phyloP scores from a whole-genome alignment of 192 early-diverging fungal species.

The Podila clonocystis region DNA sequence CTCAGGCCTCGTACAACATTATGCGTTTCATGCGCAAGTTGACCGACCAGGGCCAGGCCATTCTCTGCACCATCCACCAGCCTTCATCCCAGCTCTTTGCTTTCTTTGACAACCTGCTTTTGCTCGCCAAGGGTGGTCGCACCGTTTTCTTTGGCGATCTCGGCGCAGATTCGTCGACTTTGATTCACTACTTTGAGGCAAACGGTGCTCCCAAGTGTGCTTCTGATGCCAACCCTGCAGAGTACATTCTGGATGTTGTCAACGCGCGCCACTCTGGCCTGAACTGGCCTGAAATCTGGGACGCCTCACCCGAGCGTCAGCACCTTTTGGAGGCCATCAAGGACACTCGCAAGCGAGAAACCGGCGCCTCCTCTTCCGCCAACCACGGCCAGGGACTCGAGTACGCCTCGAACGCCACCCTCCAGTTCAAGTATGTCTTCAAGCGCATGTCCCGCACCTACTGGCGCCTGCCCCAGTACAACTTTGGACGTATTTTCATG shows the following conservation, averaged over 20 bases:
- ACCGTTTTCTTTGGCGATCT: conserved; percentile 87
- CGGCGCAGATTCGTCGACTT: conserved; percentile 67
- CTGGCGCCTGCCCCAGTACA: conserved; percentile 82
- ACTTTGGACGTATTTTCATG: conserved; percentile 72
- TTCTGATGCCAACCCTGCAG: conserved; percentile 79
- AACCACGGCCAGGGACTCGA: conserved; percentile 37
- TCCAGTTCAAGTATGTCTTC: conserved; percentile 70
- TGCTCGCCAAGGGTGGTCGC: conserved; percentile 82
- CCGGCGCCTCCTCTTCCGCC: background rate
- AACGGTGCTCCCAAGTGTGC: conserved; percentile 76
- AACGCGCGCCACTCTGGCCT: conserved; percentile 65
- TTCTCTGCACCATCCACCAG: conserved; percentile 88
- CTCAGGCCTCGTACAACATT: conserved; percentile 81
- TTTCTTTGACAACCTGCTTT: conserved; percentile 84
- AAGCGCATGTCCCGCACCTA: conserved; percentile 71
- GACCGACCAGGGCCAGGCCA: conserved; percentile 73
- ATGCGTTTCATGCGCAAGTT: conserved; percentile 76
- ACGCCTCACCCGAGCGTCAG: conserved; percentile 59
- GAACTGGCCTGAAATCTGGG: conserved; percentile 84
- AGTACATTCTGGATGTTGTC: conserved; percentile 87
- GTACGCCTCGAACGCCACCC: conserved; percentile 55
- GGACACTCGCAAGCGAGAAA: conserved; percentile 47
- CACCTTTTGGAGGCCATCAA: conserved; percentile 62
- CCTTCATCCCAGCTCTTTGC: conserved; percentile 87
- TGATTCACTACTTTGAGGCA: conserved; percentile 80